Conservation (phyloP, 768 basidiomycete species). For the Leucocoprinus sp. region DNA sequence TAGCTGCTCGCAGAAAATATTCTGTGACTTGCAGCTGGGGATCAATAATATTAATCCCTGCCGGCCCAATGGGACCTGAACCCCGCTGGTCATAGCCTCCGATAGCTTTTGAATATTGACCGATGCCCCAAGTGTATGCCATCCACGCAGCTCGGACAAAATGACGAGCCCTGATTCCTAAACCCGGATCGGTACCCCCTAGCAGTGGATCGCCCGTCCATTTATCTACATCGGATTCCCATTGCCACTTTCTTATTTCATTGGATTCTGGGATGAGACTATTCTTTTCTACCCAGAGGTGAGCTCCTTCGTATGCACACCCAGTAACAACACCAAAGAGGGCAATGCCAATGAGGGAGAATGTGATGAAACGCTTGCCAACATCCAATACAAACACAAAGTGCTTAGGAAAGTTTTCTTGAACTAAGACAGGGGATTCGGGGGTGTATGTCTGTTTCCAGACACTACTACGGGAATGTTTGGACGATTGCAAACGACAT, state of each 20-base stretch:
- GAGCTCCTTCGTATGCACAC: slow-evolving; percentile 46
- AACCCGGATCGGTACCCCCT: slow-evolving; percentile 67
- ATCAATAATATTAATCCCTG: slow-evolving; percentile 39
- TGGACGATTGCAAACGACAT: slow-evolving; percentile 1
- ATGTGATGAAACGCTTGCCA: slow-evolving; percentile 40
- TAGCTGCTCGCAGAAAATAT: slow-evolving; percentile 41
- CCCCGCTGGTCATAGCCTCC: slow-evolving; percentile 28
- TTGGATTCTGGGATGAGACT: slow-evolving; percentile 41
- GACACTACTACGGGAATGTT: not conserved
- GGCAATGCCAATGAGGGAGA: slow-evolving; percentile 37
- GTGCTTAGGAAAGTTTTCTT: slow-evolving; percentile 24
- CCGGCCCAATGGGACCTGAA: slow-evolving; percentile 23
- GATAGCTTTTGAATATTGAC: slow-evolving; percentile 29
- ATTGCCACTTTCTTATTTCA: slow-evolving; percentile 52
- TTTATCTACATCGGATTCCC: slow-evolving; percentile 52
- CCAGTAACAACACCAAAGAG: slow-evolving; percentile 35
- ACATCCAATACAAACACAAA: slow-evolving; percentile 32
- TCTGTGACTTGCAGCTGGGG: slow-evolving; percentile 48
- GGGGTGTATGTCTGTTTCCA: slow-evolving; percentile 5
- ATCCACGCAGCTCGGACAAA: slow-evolving; percentile 67
- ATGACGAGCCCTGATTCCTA: slow-evolving; percentile 55
- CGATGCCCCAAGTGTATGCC: slow-evolving; percentile 56
- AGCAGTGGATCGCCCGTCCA: slow-evolving; percentile 47
- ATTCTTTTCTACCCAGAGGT: slow-evolving; percentile 57
- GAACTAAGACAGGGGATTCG: slow-evolving; percentile 10